Base-by-base conservation (phyloP, 2,329 filamentous ascomycete species). In the Aschersonia sp. region DNA sequence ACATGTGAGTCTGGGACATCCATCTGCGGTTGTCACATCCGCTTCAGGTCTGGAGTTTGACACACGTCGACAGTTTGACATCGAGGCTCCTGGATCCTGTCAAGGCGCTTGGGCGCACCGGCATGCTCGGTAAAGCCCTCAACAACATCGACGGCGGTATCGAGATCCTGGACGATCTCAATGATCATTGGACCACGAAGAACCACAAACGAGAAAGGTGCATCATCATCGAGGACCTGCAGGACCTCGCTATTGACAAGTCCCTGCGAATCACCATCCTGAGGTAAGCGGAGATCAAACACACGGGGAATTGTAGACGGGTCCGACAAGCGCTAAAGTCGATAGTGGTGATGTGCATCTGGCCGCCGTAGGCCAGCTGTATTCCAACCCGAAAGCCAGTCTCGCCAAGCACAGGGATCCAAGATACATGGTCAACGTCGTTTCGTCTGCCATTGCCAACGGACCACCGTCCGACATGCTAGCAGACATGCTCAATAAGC, bases 141-240 rank as follows among this genome's bases (percentile, higher is more conserved):
- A 95, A 95, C 67, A 85, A 85, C 55, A 89, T 95, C 56, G 89
- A 96, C 58, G 88, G 87, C 29, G 87, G 87, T 14, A 85, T 92
- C 5, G 92, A 97, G 63, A 85, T 97, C 11, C 70, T 94, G 31
- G 89, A 95, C 60, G 88, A 94, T 57, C 68, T 95, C 8, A 90
- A 96, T 60, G 92, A 97, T 63, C 90, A 98, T 61, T 98, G 92
- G 92, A 96, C 90, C 1, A 87, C 90, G 39, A 94, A 87, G 60
- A 86, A 88, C 59, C 89, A 97, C 68, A 98, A 97, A 62, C 74
- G 79, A 30, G 92, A 98, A 65, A 80, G 92, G 46, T 86, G 82
- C 52, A 83, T 86, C 63, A 73, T 97, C 52, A 79, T 98, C 41
- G 85, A 92, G 60, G 88, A 96, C 57, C 70, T 98, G 30, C 94